Evolutionary conservation across 345 rosid species (phyloP), one percentile per base, ranked within the genome.

Genomic region (Arabis hirsuta): DNA sequence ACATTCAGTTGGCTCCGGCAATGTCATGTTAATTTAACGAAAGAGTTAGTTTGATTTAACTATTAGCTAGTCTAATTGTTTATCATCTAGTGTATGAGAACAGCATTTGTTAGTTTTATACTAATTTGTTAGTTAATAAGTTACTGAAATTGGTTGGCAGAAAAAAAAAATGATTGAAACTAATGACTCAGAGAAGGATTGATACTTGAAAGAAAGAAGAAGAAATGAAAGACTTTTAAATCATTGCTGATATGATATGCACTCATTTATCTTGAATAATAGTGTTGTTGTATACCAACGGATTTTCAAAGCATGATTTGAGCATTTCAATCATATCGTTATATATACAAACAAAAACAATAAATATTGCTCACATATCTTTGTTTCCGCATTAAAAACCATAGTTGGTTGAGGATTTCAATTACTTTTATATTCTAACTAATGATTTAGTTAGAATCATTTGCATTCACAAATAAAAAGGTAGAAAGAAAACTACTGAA

Each of bases 351-450:
- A 47, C 65, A 41, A 56, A 47, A 65, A 64, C 39, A 64, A 36
- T 73, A 55, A 65, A 47, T 64, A 12, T 34, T 16, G 65, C 59
- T 48, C 46, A 29, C 27, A 9, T 56, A 56, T 65, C 59, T 56
- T 56, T 73, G 65, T 6, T 73, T 65, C 67, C 43, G 44, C 72
- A 57, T 65, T 57, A 20, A 65, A 36, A 19, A 62, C n/a, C 66
- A 55, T 36, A 58, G 55, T 46, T 47, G 39, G 38, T 64, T 64
- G 71, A 26, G 53, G 24, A 2, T 46, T 12, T 47, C 2, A n/a
- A 20, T 13, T 70, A 3, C 41, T 51, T 26, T 57, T 29, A 20
- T 43, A 53, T 16, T 13, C 9, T 13, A 43, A 62, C 54, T 7
- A 62, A 72, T 32, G 24, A 62, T 31, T 36, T 62, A 22, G 62